Evolutionary conservation across 2,329 filamentous ascomycete genomes (phyloP), one percentile per base, ranked within the genome.

Genomic region (Cercospora sp.): DNA sequence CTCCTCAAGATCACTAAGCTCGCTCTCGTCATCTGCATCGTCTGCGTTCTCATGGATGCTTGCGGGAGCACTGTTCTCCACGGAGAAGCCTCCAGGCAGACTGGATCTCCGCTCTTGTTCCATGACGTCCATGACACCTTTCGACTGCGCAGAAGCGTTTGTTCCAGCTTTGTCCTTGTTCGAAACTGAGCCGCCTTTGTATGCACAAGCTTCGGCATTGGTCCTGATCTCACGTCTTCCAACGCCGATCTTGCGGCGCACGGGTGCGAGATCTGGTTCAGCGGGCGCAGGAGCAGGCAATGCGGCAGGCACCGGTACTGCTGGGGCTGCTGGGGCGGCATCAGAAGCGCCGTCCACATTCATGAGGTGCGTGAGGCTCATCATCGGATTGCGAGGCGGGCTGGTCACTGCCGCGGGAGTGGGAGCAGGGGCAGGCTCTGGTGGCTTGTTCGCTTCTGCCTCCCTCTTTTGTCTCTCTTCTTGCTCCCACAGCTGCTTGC

Each of bases 161-260:
- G 39, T 42, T 42, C 67, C 48, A 31, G 60, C 20, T 51, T 72
- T 28, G 64, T 72, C 66, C 20, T 64, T 64, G 48, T 31, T 55
- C 5, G 51, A 12, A 26, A 2, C 9, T 20, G 68, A 60, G 30
- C 67, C 66, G 5, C 72, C 67, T 63, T 78, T 78, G 51, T 83
- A 69, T 1, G 84, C 82, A 67, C 86, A 86, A 0, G 84, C 82
- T 75, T 90, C 87, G 8, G 87, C 87, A 70, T 83, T 83, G 55
- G 84, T 83, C 67, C 86, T 83, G 28, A 89, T 83, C 70, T 89
- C 87, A 13, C 86, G 81, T 30, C 86, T 81, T 6, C 87, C 86
- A 6, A 89, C 86, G 5, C 86, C 85, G 73, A 88, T 87, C 20
- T 85, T 83, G 65, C 86, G 79, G 9, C 80, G 75, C 18, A 73